Evolutionary conservation across 352 stramenopile genomes (phyloP), one percentile per base, ranked within the genome.

Genomic region (Discostella stelligera): DNA sequence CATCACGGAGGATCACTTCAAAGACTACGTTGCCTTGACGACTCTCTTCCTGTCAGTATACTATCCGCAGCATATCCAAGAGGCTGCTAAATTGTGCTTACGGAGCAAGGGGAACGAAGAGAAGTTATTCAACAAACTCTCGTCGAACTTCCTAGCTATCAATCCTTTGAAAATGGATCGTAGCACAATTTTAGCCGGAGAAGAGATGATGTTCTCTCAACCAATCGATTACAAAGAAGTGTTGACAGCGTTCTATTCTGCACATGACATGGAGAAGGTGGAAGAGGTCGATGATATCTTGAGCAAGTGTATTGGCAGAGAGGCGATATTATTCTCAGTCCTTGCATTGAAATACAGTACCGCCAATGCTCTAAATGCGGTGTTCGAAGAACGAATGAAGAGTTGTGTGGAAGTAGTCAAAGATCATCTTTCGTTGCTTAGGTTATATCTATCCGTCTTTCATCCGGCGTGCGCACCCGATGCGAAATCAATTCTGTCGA

Each of bases 291-390:
- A 74, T 13, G 30, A 44, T 23, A 73, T 50, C n/a, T 39, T 80
- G 49, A 48, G 10, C 8, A 74, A 74, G 10, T 74, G 55, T 10
- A 53, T 53, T 30, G 72, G 72, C 16, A 66, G 65, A 11, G 72
- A 80, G 27, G 67, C 64, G 6, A 74, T 80, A 37, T 48, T 80
- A 30, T 74, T 80, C 21, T 66, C 64, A 39, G 72, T 80, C 1
- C 32, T 80, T 14, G 66, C 72, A 9, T 32, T 46, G 8, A 59
- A 80, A 70, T 70, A 80, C 39, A 30, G 32, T 16, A 56, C 39
- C 14, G 23, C 21, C 13, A 80, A 80, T 52, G 63, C 63, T 37
- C 44, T 80, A 9, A 69, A 73, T 50, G 32, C 46, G 11, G 18
- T 74, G 32, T 74, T 80, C 18, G 3, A 59, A 53, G 52, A 63